Evolutionary conservation across 805 yeast genomes (phyloP), one percentile per base, ranked within the genome.

Genomic region (Sungouiozyma ichnusensis): DNA sequence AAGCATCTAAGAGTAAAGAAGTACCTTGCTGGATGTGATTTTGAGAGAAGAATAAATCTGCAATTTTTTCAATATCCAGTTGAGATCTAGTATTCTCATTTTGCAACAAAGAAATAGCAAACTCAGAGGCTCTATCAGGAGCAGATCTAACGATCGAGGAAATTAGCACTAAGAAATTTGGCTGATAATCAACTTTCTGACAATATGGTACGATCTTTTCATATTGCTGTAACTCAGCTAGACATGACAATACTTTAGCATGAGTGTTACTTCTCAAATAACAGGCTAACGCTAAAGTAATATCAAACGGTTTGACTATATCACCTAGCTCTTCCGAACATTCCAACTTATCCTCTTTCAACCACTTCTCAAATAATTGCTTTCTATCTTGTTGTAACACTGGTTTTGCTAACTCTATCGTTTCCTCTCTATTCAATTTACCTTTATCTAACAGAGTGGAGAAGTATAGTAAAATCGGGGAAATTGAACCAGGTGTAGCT

Each of bases 101-200:
- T 50, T 78, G 72, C 49, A 85, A 74, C 48, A 92, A 73, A 49
- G 87, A 82, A 33, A 86, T 79, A 14, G 98, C 97, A 68, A 92
- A 92, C 65, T 92, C 98, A 34, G 95, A 85, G 20, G 97, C 98
- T 64, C 86, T 85, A 57, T 92, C 99, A n/a, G 99, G 96, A 62
- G 84, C 87, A 19, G 84, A 78, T 64, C 97, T 80, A 38, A 90
- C 79, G 54, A 92, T 76, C 65, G 85, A 85, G 61, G 94, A 96
- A 54, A 92, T 77, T 66, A 92, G 73, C 46, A 85, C 81, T 38
- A 92, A 77, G 64, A 78, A 92, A 66, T 92, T 94, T 46, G 99
- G 97, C 53, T 76, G 74, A 67, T 82, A 92, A 48, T 79, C 78
- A 45, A 82, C 92, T 67, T 86, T 85, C 65, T 84, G 82, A 65